Evolutionary conservation across 164 flowering plant species (phyloP).

Genomic region (Stephania japonica): DNA sequence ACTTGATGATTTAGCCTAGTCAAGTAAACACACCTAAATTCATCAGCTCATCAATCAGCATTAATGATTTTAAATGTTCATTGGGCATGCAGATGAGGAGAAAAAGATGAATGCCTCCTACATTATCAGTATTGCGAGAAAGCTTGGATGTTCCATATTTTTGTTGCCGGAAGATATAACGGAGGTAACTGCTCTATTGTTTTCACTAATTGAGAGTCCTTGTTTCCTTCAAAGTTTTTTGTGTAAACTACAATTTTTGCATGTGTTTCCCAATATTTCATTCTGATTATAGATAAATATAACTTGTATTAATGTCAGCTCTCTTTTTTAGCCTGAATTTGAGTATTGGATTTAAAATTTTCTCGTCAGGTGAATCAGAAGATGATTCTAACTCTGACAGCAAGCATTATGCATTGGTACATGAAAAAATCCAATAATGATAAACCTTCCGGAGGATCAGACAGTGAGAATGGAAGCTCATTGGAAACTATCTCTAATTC

Average conservation of each 20-base stretch:
- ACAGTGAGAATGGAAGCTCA: conserved; percentile 60
- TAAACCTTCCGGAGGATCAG: conserved; percentile 45
- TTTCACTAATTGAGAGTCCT: not conserved
- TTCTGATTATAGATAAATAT: conserved; percentile 68
- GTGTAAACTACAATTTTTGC: too few relatives aligned
- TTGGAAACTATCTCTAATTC: conserved; percentile 60
- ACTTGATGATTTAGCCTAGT: too few relatives aligned
- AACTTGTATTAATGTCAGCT: conserved; percentile 43
- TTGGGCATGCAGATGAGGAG: conserved; percentile 51
- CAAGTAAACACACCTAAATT: not conserved
- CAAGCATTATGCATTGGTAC: conserved; percentile 95
- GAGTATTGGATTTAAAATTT: conserved; percentile 64
- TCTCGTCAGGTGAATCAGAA: conserved; percentile 77
- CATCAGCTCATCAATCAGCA: not conserved
- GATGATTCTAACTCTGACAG: conserved; percentile 81
- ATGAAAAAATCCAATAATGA: conserved; percentile 67
- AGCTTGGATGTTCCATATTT: conserved; percentile 92
- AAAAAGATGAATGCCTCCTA: conserved; percentile 90
- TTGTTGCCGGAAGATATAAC: conserved; percentile 93
- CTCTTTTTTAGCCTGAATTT: conserved; percentile 51
- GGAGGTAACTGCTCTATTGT: conserved; percentile 49
- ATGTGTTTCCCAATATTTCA: not conserved
- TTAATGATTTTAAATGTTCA: not conserved
- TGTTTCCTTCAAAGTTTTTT: not conserved
- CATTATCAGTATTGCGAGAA: conserved; percentile 87